Evolutionary conservation across 2,329 filamentous ascomycete genomes (phyloP).

Genomic region (Raffaelea arxii): DNA sequence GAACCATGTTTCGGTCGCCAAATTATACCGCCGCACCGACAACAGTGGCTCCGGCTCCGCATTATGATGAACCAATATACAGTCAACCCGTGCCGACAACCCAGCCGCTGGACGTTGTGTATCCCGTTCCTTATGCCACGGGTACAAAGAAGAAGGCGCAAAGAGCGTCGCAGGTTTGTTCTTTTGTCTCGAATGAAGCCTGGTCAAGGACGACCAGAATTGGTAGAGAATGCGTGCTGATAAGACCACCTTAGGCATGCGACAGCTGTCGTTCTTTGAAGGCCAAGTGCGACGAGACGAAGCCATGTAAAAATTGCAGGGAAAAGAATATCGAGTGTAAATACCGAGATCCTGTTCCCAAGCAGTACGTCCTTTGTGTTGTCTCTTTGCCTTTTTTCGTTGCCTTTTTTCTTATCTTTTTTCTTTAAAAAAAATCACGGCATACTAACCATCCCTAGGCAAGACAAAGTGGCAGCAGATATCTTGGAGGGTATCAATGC

Average conservation of each 20-base stretch:
- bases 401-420: not conserved
- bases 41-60: not conserved
- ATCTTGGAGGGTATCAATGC: slow-evolving; percentile 43
- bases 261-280: slow-evolving; percentile 81
- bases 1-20: not conserved
- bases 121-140: slow-evolving; percentile 32
- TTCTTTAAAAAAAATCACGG: not conserved
- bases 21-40: not conserved
- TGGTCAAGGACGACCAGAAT: not conserved
- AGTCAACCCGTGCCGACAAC: slow-evolving; percentile 13
- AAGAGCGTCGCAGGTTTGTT: slow-evolving; percentile 48
- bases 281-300: slow-evolving; percentile 83
- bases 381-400: not conserved
- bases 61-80: slow-evolving; percentile 9
- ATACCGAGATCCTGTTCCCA: slow-evolving; percentile 84
- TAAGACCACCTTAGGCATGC: slow-evolving; percentile 58
- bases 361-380: slow-evolving; percentile 55
- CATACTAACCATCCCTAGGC: too few species aligned
- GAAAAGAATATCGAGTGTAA: slow-evolving; percentile 78
- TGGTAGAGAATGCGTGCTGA: too few species aligned
- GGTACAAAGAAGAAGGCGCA: slow-evolving; percentile 53
- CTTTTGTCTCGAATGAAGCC: too few species aligned
- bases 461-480: slow-evolving; percentile 51
- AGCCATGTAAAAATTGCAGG: slow-evolving; percentile 76
- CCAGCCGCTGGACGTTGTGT: slow-evolving; percentile 27